These are phyloP conservation scores for Pichia rugopelliculosa DNA, from an alignment of 805 yeast genomes.

Conservation along the genomic window DNA sequence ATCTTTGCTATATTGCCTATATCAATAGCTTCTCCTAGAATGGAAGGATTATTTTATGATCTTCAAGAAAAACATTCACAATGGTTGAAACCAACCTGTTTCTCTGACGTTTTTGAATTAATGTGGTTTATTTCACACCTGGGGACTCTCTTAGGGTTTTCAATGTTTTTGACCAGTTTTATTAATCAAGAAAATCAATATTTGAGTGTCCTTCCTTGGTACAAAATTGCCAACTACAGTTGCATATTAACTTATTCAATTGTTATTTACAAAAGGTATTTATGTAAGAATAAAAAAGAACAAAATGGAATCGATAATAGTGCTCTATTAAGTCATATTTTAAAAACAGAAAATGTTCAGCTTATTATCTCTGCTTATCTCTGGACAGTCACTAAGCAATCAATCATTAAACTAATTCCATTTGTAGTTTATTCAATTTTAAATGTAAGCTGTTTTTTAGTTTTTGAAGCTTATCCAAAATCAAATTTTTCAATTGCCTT, in stretches of 20 bases:
- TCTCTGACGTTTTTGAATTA: conserved; percentile 1
- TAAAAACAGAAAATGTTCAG: conserved; percentile 36
- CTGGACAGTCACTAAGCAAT: conserved; percentile 30
- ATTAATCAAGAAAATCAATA: conserved; percentile 7
- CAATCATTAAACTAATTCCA: conserved; percentile 32
- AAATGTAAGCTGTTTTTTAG: conserved; percentile 29
- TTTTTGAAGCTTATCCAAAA: conserved; percentile 29
- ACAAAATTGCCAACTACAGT: conserved; percentile 17
- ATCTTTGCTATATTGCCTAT: neutral
- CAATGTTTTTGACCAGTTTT: conserved; percentile 11
- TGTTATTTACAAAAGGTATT: conserved; percentile 24
- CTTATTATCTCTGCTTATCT: conserved; percentile 31
- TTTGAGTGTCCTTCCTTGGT: conserved; percentile 15
- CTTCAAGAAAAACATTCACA: neutral
- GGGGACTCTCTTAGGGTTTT: conserved; percentile 11
- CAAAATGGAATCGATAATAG: neutral
- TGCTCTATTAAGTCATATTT: conserved; percentile 28
- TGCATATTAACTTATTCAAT: conserved; percentile 24
- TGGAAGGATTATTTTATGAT: neutral
- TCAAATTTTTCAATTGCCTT: conserved; percentile 28
- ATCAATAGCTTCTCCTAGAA: neutral
- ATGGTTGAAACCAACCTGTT: neutral
- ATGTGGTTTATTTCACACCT: conserved; percentile 1
- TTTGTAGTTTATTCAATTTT: conserved; percentile 36
- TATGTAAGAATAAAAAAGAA: conserved; percentile 10